These are phyloP conservation scores for Monosporozyma siamensis DNA, from an alignment of 805 yeast species.

Conservation along the genomic window DNA sequence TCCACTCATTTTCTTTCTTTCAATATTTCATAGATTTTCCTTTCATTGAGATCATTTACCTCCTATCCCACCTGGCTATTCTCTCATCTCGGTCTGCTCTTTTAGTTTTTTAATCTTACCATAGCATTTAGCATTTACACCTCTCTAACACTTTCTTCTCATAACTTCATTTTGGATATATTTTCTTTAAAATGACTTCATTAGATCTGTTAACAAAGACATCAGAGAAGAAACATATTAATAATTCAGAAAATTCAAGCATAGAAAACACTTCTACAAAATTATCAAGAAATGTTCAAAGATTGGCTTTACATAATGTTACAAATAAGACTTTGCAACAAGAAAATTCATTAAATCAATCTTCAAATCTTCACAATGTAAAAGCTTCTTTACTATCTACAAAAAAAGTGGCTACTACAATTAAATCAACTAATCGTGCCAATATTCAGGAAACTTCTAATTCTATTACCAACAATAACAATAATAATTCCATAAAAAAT, in stretches of 20 bases:
- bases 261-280: slow-evolving; percentile 8
- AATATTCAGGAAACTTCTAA: slow-evolving; percentile 3
- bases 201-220: not conserved
- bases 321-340: slow-evolving; percentile 26
- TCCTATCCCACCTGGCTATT: too few relatives aligned
- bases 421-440: slow-evolving; percentile 3
- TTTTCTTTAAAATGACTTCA: not conserved
- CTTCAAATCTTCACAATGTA: slow-evolving; percentile 12
- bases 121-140: too few relatives aligned
- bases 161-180: not conserved
- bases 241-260: not conserved
- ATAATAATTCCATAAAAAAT: not conserved
- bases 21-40: too few relatives aligned
- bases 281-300: slow-evolving; percentile 19
- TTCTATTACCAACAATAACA: slow-evolving; percentile 1
- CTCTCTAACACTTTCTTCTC: not conserved
- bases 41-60: too few relatives aligned
- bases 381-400: slow-evolving; percentile 13
- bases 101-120: not conserved
- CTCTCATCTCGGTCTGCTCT: too few relatives aligned
- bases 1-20: not conserved
- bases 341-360: slow-evolving; percentile 13
- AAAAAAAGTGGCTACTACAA: slow-evolving; percentile 13
- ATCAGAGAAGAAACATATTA: not conserved
- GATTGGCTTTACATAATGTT: slow-evolving; percentile 30